phyloP scores from a whole-genome alignment of 2,329 filamentous ascomycete species.

The Aspergillus intermedius region DNA sequence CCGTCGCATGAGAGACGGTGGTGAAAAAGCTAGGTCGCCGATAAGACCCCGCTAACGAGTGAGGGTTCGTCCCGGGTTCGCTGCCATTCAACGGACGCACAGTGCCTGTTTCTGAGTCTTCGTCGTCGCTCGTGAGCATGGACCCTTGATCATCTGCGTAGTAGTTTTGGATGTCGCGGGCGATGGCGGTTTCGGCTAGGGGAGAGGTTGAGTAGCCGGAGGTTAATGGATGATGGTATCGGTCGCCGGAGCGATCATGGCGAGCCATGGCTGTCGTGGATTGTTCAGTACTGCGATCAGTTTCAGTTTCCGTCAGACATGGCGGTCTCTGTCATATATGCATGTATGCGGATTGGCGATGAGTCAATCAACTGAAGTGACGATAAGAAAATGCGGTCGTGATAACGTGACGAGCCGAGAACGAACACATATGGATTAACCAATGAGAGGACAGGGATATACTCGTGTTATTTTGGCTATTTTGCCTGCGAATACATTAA shows the following conservation, averaged over 20 bases:
- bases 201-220: conserved; percentile 49
- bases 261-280: background rate
- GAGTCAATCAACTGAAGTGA: background rate
- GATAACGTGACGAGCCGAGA: background rate
- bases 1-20: conserved; percentile 62
- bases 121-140: conserved; percentile 29
- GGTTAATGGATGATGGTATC: conserved; percentile 40
- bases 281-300: too few species aligned
- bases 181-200: conserved; percentile 59
- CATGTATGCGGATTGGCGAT: conserved; percentile 1
- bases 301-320: background rate
- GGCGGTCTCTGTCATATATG: background rate
- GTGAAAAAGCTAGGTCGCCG: conserved; percentile 71
- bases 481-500: too few species aligned
- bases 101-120: conserved; percentile 36
- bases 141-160: conserved; percentile 47
- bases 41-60: conserved; percentile 60
- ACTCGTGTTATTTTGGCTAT: too few species aligned
- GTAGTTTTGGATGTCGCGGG: conserved; percentile 60
- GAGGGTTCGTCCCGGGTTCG: conserved; percentile 28
- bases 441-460: background rate
- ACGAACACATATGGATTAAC: background rate
- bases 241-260: background rate
- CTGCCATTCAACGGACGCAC: conserved; percentile 34
- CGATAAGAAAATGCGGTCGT: background rate